phyloP scores from a whole-genome alignment of 2,329 filamentous ascomycete species.

The Trichoderma koningii region DNA sequence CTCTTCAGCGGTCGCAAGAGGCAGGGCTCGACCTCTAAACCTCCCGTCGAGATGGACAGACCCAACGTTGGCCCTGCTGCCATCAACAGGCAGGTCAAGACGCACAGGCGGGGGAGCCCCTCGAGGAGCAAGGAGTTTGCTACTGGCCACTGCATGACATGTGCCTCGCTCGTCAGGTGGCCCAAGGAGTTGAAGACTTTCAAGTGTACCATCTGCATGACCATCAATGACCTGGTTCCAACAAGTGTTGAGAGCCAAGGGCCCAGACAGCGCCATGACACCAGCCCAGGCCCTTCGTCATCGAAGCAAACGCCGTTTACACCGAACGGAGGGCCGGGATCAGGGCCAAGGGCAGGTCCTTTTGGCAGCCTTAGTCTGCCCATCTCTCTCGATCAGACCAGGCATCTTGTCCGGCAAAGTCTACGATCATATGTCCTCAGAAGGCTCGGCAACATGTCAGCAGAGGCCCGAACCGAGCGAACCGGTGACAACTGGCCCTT shows the following conservation, averaged over 20 bases:
- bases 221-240: slow-evolving; percentile 72
- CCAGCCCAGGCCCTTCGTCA: slow-evolving; percentile 24
- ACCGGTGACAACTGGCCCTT: background rate
- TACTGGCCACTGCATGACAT: slow-evolving; percentile 81
- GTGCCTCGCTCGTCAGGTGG: slow-evolving; percentile 78
- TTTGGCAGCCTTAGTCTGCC: slow-evolving; percentile 33
- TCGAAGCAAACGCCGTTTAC: slow-evolving; percentile 11
- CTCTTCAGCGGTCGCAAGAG: slow-evolving; percentile 65
- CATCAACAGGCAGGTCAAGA: slow-evolving; percentile 29
- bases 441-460: slow-evolving; percentile 30
- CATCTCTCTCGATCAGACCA: slow-evolving; percentile 42
- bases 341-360: slow-evolving; percentile 19
- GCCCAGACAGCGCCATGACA: slow-evolving; percentile 33
- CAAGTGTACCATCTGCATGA: slow-evolving; percentile 80
- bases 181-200: slow-evolving; percentile 72
- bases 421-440: slow-evolving; percentile 38
- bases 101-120: slow-evolving; percentile 40
- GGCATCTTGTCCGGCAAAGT: slow-evolving; percentile 39
- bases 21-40: slow-evolving; percentile 43
- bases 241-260: slow-evolving; percentile 32
- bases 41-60: slow-evolving; percentile 38
- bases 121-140: slow-evolving; percentile 58
- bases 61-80: slow-evolving; percentile 36
- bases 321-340: slow-evolving; percentile 23
- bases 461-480: slow-evolving; percentile 26